These are phyloP conservation scores for Begonia fuchsioides DNA, from an alignment of 306 rosid genomes.

Conservation along the genomic window DNA sequence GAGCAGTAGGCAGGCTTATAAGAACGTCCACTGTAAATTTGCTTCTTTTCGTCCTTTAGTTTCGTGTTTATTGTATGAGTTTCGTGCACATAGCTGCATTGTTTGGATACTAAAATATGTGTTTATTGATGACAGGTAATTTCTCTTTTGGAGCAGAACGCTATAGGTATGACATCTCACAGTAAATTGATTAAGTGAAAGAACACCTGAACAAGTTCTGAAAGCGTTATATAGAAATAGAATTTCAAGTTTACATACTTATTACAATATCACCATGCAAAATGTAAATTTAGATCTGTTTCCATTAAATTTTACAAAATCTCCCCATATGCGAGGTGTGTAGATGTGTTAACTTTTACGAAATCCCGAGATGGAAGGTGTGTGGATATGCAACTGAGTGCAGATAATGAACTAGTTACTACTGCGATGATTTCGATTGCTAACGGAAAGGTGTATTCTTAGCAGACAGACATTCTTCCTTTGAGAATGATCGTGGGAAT, in stretches of 20 bases:
- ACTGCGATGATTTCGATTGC: too few species aligned
- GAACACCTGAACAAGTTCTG: not conserved
- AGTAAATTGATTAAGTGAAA: not conserved
- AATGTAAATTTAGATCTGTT: not conserved
- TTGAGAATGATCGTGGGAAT: too few species aligned
- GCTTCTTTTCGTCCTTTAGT: not conserved
- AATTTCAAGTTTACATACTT: not conserved
- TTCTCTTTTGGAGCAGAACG: slow-evolving; percentile 2
- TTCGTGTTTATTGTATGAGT: not conserved
- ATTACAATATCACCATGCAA: not conserved
- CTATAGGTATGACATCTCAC: not conserved
- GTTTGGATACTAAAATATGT: not conserved
- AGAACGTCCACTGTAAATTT: not conserved
- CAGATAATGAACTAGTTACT: too few species aligned
- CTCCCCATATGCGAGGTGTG: too few species aligned
- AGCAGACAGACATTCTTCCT: too few species aligned
- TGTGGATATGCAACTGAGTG: not conserved
- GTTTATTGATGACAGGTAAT: slow-evolving; percentile 1
- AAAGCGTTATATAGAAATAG: not conserved
- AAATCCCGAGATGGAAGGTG: not conserved
- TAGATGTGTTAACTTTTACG: too few species aligned
- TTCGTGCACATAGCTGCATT: not conserved
- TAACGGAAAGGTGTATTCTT: too few species aligned
- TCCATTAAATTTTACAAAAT: too few species aligned
- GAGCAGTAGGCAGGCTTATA: slow-evolving; percentile 22